Base-by-base conservation (phyloP, 148 eudicot species). In the Rheum nobile region DNA sequence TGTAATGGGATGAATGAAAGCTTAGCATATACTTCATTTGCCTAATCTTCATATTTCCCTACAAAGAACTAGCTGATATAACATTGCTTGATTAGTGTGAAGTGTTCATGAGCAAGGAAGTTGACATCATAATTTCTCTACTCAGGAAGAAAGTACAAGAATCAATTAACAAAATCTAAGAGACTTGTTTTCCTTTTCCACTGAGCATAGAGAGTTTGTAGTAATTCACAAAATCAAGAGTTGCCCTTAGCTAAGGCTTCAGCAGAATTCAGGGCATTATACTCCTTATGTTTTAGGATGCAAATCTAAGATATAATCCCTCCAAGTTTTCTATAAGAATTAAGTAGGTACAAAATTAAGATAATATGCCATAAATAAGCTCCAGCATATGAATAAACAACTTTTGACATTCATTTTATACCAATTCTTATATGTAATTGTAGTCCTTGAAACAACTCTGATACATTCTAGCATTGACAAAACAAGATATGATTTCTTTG, bases 401-500 rank as follows among this genome's bases (percentile, higher is more conserved):
- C 1, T 26, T 59, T 16, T 28, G 26, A 22, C 34, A 59, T 1
- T 26, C 34, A 59, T 59, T 59, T 9, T 26, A 29, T 26, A 59
- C 32, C 35, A 29, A 61, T 5, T 35, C 70, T n/a, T 34, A 21
- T 6, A 65, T 65, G 70, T 41, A 65, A 65, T 8, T 65, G 2
- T 31, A 32, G 39, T 32, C 41, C 21, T 32, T 32, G 8, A 14
- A 32, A 22, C 28, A 29, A 61, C 19, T 29, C 35, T 0, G 67
- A 35, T 4, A 29, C 1, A 29, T 61, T 61, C 19, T 28, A 61
- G 19, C 37, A 61, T 61, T 61, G 67, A 10, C 80, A 71, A 52
- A 22, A 90, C 79, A 80, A 96, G 81, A 59, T 96, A 94, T 68
- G 96, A 90, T 75, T 96, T 96, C 77, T 86, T 96, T 11, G 97